These are phyloP conservation scores for Dendryphion nanum DNA, from an alignment of 2,329 filamentous ascomycete genomes.

Conservation along the genomic window DNA sequence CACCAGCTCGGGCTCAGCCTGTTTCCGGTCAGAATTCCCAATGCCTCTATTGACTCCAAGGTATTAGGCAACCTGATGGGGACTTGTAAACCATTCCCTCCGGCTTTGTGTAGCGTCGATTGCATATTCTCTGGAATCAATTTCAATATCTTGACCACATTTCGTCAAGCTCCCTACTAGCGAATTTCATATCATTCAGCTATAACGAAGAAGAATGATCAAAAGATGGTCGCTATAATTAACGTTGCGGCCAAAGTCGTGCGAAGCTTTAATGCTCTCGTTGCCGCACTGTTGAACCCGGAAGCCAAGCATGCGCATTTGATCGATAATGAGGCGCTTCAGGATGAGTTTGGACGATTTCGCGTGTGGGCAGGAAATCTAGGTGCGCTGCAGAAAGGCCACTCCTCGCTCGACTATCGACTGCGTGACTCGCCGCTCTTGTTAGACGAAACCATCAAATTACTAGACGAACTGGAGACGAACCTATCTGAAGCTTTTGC, in stretches of 20 bases:
- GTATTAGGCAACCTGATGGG: too few relatives aligned
- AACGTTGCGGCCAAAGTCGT: slow-evolving; percentile 26
- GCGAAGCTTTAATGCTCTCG: slow-evolving; percentile 27
- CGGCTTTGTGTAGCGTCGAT: too few relatives aligned
- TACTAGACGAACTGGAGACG: slow-evolving; percentile 30
- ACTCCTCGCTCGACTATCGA: slow-evolving; percentile 37
- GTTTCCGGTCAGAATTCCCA: too few relatives aligned
- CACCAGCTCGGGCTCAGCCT: too few relatives aligned
- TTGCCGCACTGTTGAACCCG: slow-evolving; percentile 14
- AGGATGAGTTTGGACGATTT: slow-evolving; percentile 38
- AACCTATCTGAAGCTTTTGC: slow-evolving; percentile 30
- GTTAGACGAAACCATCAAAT: slow-evolving; percentile 31
- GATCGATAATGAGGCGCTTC: slow-evolving; percentile 28
- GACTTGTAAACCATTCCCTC: too few relatives aligned
- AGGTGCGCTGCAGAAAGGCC: slow-evolving; percentile 35
- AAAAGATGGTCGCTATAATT: too few relatives aligned
- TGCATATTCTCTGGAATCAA: too few relatives aligned
- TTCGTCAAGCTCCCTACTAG: too few relatives aligned
- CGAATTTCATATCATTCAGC: too few relatives aligned
- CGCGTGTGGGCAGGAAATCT: slow-evolving; percentile 38
- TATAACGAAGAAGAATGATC: too few relatives aligned
- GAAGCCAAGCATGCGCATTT: slow-evolving; percentile 10
- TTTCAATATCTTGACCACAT: too few relatives aligned
- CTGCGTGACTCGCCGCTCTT: slow-evolving; percentile 36
- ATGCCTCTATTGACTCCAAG: too few relatives aligned